phyloP scores from a whole-genome alignment of 2,329 filamentous ascomycete genomes.

The Thelonectria rubi region DNA sequence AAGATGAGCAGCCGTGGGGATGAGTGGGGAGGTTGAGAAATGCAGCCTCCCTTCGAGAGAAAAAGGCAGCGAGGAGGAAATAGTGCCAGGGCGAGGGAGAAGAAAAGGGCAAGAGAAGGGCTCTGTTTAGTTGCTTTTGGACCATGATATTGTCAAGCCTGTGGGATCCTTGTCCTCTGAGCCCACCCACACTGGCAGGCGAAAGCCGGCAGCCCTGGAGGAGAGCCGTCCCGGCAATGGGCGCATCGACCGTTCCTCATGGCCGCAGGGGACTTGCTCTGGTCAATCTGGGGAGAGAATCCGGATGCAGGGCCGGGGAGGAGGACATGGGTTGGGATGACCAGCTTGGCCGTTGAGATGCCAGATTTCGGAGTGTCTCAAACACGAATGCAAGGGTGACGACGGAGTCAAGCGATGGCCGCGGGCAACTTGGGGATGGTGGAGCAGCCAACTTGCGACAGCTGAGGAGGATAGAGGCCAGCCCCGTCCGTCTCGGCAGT shows the following conservation, averaged over 20 bases:
- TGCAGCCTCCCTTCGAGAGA: constrained; percentile 35
- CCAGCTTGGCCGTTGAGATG: constrained; percentile 43
- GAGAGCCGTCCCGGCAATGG: constrained; percentile 30
- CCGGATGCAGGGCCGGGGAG: constrained; percentile 21
- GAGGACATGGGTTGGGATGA: constrained; percentile 7
- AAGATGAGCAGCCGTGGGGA: constrained; percentile 29
- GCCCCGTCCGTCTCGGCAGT: constrained; percentile 18
- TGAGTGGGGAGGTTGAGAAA: constrained; percentile 36
- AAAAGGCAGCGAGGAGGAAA: constrained; percentile 25
- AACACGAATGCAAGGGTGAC: constrained; percentile 42
- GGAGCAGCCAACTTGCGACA: constrained; percentile 36
- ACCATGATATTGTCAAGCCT: constrained; percentile 37
- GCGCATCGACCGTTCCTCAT: constrained; percentile 28
- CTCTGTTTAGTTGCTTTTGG: constrained; percentile 41
- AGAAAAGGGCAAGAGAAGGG: constrained; percentile 30
- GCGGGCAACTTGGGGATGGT: constrained; percentile 39
- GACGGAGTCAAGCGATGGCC: constrained; percentile 37
- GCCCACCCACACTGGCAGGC: constrained; percentile 40
- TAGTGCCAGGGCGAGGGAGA: constrained; percentile 29
- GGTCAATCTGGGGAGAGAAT: constrained; percentile 31
- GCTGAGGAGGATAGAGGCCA: constrained; percentile 24
- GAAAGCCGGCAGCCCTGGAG: constrained; percentile 30
- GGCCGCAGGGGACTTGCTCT: constrained; percentile 25
- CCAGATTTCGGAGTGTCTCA: constrained; percentile 44
- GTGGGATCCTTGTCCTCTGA: constrained; percentile 38